Evolutionary conservation across 306 rosid species (phyloP), one percentile per base, ranked within the genome.

Genomic region (Medicago lupulina): DNA sequence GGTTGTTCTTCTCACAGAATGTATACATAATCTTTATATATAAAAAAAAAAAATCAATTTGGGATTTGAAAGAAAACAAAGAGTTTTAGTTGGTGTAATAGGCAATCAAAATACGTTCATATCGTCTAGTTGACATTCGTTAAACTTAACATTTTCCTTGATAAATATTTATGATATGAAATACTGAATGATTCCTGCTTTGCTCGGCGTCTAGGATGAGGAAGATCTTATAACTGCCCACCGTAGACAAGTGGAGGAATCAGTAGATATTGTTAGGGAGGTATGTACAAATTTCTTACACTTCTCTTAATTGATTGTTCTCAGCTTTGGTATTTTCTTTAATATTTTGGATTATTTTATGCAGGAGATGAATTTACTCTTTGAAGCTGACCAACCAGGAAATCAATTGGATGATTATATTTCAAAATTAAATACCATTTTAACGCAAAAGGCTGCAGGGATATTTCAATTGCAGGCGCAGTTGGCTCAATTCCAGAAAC

Each of bases 321-420:
- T 38, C 43, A 31, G 40, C 59, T 61, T 44, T 44, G 65, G 36
- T 41, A 40, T 51, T 65, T 13, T 47, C 16, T 73, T 72, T 44
- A 49, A 78, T 46, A 72, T 75, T 71, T 14, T 65, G 47, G 68
- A 51, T 34, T 34, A 21, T 55, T 62, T 36, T 51, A 70, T 85
- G 73, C 88, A 94, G 98, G 98, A 94, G 79, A 94, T 94, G 97
- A 85, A 87, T 88, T 84, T 94, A 76, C 87, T 94, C 3, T 91
- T 83, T 74, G 86, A 86, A 81, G 96, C 92, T 49, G 98, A 92
- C 23, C 87, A 92, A 39, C 98, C 96, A 25, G 98, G 96, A 77
- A 94, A 90, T 87, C 96, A 82, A 44, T 75, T 94, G 68, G 92
- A 85, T 79, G 87, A 84, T 65, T 94, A 94, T 70, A 76, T 94